phyloP scores from a whole-genome alignment of 345 rosid species.

The Bruguiera parviflora region DNA sequence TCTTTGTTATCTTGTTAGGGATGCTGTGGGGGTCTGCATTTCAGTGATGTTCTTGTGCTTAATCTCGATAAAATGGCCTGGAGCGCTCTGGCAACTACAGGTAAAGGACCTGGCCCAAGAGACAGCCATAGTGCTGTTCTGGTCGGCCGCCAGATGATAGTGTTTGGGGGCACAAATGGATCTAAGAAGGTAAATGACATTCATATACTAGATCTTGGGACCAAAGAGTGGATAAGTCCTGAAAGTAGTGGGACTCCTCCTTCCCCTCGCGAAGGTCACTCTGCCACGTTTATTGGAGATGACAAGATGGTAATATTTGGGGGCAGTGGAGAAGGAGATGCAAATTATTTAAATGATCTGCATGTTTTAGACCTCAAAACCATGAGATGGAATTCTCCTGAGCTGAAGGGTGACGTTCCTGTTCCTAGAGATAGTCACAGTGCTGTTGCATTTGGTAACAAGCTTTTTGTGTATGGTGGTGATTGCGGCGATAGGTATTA shows the following conservation, averaged over 20 bases:
- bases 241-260: constrained; percentile 49
- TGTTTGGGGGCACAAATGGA: constrained; percentile 77
- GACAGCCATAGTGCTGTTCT: constrained; percentile 77
- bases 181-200: constrained; percentile 65
- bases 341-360: constrained; percentile 70
- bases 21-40: constrained; percentile 71
- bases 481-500: constrained; percentile 67
- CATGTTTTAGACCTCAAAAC: constrained; percentile 55
- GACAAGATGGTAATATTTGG: constrained; percentile 59
- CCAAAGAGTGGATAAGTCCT: constrained; percentile 54
- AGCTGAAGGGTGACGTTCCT: constrained; percentile 51
- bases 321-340: constrained; percentile 79
- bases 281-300: constrained; percentile 52
- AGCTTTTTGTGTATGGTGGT: constrained; percentile 61
- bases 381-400: constrained; percentile 64
- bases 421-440: constrained; percentile 75
- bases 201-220: constrained; percentile 50
- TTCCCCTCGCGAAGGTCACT: constrained; percentile 68
- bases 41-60: constrained; percentile 58
- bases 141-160: constrained; percentile 52
- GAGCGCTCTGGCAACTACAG: constrained; percentile 48
- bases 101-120: constrained; percentile 68
- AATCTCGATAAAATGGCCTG: constrained; percentile 52
- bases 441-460: constrained; percentile 45
- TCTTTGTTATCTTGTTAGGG: constrained; percentile 35